Percentiles rank a stretch among this genome's conserved stretches.
Evolutionary conservation across 2,329 filamentous ascomycete species (phyloP).

Genomic region (Pseudofabraea citricarpa): DNA sequence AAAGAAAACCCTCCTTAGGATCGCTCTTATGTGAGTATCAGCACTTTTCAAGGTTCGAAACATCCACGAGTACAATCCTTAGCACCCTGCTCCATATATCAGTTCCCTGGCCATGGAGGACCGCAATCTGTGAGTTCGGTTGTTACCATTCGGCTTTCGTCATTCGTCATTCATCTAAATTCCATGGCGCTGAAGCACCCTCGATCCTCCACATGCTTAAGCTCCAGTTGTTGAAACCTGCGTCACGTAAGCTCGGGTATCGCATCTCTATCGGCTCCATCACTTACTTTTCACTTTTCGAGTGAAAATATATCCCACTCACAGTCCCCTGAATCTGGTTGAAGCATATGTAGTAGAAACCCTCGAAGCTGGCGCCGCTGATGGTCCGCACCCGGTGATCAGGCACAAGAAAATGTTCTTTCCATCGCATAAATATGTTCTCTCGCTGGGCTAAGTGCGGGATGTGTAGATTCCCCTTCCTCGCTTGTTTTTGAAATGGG

Average conservation of each 20-base stretch:
- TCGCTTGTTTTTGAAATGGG: slow-evolving; percentile 59
- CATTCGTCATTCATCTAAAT: slow-evolving; percentile 62
- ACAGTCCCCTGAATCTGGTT: slow-evolving; percentile 85
- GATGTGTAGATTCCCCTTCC: slow-evolving; percentile 54
- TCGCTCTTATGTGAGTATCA: too few relatives aligned
- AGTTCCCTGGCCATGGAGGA: too few relatives aligned
- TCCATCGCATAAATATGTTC: slow-evolving; percentile 98
- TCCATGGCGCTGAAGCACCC: slow-evolving; percentile 85
- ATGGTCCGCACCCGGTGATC: slow-evolving; percentile 91
- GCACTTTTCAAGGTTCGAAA: neutral
- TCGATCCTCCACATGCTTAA: slow-evolving; percentile 80
- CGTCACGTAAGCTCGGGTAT: slow-evolving; percentile 11
- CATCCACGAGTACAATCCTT: neutral
- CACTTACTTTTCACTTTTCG: slow-evolving; percentile 92
- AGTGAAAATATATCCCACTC: slow-evolving; percentile 95
- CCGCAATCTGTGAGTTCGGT: too few relatives aligned
- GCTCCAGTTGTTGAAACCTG: slow-evolving; percentile 87
- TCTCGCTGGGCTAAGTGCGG: slow-evolving; percentile 75
- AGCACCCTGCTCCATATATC: neutral
- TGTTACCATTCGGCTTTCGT: slow-evolving; percentile 10
- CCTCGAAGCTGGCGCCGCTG: slow-evolving; percentile 91
- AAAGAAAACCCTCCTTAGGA: neutral
- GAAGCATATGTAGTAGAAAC: slow-evolving; percentile 99
- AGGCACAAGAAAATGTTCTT: slow-evolving; percentile 94
- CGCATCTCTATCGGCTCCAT: too few relatives aligned